Base-by-base conservation (phyloP, 2,329 filamentous ascomycete species). In the Nectriaceae sp. region DNA sequence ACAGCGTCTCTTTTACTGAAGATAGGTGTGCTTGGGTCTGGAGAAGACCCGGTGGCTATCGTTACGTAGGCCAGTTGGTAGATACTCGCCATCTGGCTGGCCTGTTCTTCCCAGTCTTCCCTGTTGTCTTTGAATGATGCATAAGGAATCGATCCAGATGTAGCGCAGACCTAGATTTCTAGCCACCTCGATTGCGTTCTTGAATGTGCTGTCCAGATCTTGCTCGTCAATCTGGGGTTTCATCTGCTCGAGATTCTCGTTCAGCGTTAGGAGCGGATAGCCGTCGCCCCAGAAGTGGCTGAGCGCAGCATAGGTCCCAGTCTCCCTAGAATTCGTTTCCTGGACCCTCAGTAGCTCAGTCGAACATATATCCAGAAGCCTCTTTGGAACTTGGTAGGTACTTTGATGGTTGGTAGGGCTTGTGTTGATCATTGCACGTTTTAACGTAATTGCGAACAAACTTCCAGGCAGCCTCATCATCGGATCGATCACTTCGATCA, bases 71-170 rank as follows among this genome's bases (percentile, higher is more conserved):
- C 44, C 2, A 35, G 29, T 11, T 38, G 16, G 33, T 47, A 47
- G 19, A 47, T 47, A 31, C 16, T 37, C n/a, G 44, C 44, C 44
- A 47, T 47, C 18, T 42, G 44, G 10, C 29, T 31, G 3, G 44
- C 44, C 21, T 47, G 44, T 11, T 47, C 44, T 11, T 46, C 21
- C 44, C 44, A 47, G 16, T 42, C 44, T 18, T 42, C 20, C 31
- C 4, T 8, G 29, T 21, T 42, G 21, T 46, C 44, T n/a, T n/a
- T 46, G 44, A 24, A 46, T 20, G 21, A 46, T 46, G 38, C 44
- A 46, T n/a, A 47, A 19, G 3, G 44, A 37, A 16, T 47, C 44
- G 21, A 47, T 47, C 44, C 44, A 47, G 8, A 47, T 33, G 19
- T 37, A 47, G 8, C 31, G 44, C 10, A 47, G 16, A 13, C 39